Evolutionary conservation across 2,329 filamentous ascomycete genomes (phyloP).

Genomic region (Aspergillus sp.): DNA sequence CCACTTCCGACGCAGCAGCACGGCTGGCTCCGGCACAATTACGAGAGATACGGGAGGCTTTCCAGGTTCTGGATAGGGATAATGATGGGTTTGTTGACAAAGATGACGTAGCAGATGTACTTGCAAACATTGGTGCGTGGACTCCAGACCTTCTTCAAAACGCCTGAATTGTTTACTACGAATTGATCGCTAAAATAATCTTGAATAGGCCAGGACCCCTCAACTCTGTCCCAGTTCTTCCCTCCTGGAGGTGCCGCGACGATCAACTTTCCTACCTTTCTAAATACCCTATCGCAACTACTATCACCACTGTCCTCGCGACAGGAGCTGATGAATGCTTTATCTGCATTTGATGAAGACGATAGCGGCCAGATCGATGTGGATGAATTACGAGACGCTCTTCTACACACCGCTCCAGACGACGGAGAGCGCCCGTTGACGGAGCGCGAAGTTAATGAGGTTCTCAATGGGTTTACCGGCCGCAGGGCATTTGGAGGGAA

Average conservation of each 20-base stretch:
- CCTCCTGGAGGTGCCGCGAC: constrained; percentile 71
- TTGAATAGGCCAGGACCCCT: constrained; percentile 73
- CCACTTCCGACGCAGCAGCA: constrained; percentile 44
- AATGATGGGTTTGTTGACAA: constrained; percentile 82
- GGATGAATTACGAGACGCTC: constrained; percentile 76
- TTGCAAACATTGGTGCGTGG: constrained; percentile 74
- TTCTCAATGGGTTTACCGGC: constrained; percentile 85
- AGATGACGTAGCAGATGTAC: constrained; percentile 84
- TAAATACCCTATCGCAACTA: constrained; percentile 78
- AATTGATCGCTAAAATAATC: constrained; percentile 3
- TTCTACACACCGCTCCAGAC: constrained; percentile 81
- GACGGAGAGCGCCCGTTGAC: constrained; percentile 67
- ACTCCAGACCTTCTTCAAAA: neutral
- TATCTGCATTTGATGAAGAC: constrained; percentile 93
- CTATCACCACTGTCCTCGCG: constrained; percentile 76
- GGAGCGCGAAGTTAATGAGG: constrained; percentile 78
- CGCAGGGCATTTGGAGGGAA: constrained; percentile 76
- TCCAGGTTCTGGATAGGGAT: constrained; percentile 88
- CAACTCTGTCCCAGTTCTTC: constrained; percentile 80
- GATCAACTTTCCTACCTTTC: constrained; percentile 81
- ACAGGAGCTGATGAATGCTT: constrained; percentile 82
- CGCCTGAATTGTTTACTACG: neutral
- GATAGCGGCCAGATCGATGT: constrained; percentile 93
- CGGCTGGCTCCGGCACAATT: constrained; percentile 78
- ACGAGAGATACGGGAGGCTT: constrained; percentile 85